phyloP scores from a whole-genome alignment of 352 stramenopile species.

The Phytopythium kandeliae region DNA sequence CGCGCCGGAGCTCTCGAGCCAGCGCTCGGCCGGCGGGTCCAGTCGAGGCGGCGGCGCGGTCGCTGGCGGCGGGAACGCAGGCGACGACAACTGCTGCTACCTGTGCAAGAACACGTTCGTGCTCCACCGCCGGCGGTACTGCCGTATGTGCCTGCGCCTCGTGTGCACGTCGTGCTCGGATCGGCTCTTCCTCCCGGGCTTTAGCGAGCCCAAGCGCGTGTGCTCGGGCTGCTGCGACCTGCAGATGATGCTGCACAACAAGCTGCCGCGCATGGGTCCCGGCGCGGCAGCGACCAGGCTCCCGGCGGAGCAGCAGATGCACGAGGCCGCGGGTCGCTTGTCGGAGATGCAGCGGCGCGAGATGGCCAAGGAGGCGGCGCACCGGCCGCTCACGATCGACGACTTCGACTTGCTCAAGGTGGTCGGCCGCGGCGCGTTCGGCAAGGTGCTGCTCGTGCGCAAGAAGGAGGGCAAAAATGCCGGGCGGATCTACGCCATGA shows the following conservation, averaged over 20 bases:
- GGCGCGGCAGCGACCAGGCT: constrained; percentile 15
- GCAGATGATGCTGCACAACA: constrained; percentile 87
- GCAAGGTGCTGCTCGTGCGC: constrained; percentile 93
- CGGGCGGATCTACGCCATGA: constrained; percentile 91
- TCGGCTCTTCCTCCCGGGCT: constrained; percentile 78
- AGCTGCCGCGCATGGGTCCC: constrained; percentile 55
- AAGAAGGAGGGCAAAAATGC: constrained; percentile 88
- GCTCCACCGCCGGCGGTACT: constrained; percentile 73
- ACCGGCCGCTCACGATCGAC: constrained; percentile 73
- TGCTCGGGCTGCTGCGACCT: constrained; percentile 82
- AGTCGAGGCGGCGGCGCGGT: constrained; percentile 14
- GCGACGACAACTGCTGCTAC: constrained; percentile 66
- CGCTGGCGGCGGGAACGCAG: constrained; percentile 11
- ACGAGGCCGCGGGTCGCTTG: constrained; percentile 59
- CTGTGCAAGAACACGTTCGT: constrained; percentile 80
- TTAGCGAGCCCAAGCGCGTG: constrained; percentile 83
- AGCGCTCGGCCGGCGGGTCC: constrained; percentile 1
- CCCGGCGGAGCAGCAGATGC: constrained; percentile 54
- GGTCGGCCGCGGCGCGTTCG: constrained; percentile 93
- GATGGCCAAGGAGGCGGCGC: constrained; percentile 61
- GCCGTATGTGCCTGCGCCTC: constrained; percentile 79
- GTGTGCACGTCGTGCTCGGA: constrained; percentile 86
- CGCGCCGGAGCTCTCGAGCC: not conserved
- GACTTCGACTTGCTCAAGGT: constrained; percentile 96
- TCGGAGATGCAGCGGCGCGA: constrained; percentile 79